Base-by-base conservation (phyloP, 306 rosid genomes). In the Aeschynomene evenia region DNA sequence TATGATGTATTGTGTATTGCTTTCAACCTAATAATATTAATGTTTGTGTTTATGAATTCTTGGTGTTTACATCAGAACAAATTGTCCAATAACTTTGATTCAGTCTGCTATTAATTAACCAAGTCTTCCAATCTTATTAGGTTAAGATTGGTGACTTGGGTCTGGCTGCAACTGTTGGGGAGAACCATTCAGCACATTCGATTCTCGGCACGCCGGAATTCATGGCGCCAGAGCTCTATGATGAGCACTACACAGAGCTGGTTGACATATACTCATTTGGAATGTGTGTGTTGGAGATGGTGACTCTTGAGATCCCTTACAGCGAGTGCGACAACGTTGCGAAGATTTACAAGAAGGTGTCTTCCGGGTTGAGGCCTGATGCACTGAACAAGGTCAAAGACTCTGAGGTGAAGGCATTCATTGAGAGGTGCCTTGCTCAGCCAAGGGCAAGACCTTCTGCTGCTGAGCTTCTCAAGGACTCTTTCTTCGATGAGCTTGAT, bases 121-220 rank as follows among this genome's bases (percentile, higher is more conserved):
- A 21, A 36, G 13, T 4, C n/a, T n/a, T n/a, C 7, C 48, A 62
- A 16, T 62, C 21, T 73, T 52, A 54, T 9, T 68, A 93, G 97
- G 97, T 94, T 63, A 94, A 94, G 80, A 90, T 94, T 81, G 98
- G 98, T 20, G 98, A 94, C 78, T 83, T 94, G 85, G 98, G 97
- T 12, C 74, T 88, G 81, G 97, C 97, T 0, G 92, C 96, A 24
- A 84, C 82, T 37, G 96, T 94, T 63, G 96, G 94, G 49, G 84
- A 80, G 83, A 90, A 66, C 48, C 97, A 90, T 40, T 81, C 76
- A 21, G 96, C 98, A 4, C 98, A 94, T 80, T 84, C 96, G 2
- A 89, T 94, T 28, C 83, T 94, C 0, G 98, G 98, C 10, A 93
- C 97, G 2, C 97, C 97, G 0, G 97, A 93, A 58, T 93, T 90